Percentiles rank a stretch among this genome's conserved stretches.
Evolutionary conservation across 2,329 filamentous ascomycete species (phyloP).

Genomic region (Aspergillus sp.): DNA sequence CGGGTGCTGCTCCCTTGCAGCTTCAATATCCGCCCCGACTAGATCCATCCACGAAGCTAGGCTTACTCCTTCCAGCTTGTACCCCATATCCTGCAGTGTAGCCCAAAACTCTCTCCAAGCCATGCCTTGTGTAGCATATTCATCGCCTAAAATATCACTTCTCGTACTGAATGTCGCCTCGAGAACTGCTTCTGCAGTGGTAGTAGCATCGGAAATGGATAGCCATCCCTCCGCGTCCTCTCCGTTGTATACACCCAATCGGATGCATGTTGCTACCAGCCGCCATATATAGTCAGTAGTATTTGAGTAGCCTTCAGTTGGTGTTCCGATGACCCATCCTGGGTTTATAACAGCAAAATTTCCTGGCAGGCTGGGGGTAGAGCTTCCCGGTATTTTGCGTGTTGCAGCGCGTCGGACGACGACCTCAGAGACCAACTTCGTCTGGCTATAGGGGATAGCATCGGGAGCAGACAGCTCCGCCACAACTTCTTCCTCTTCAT

Average conservation of each 20-base stretch:
- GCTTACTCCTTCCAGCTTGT: too few relatives aligned
- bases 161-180: too few relatives aligned
- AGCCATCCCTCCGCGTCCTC: not conserved
- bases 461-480: slow-evolving; percentile 3
- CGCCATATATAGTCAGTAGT: slow-evolving; percentile 21
- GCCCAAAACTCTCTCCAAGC: too few relatives aligned
- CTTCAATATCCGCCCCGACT: too few relatives aligned
- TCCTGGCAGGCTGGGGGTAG: not conserved
- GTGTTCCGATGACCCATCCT: slow-evolving; percentile 17
- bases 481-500: not conserved
- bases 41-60: too few relatives aligned
- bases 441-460: slow-evolving; percentile 14
- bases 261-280: not conserved
- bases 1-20: too few relatives aligned
- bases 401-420: not conserved
- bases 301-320: slow-evolving; percentile 18
- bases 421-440: slow-evolving; percentile 15
- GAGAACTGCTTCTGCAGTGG: too few relatives aligned
- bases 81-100: too few relatives aligned
- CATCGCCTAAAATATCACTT: too few relatives aligned
- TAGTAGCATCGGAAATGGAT: not conserved
- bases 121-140: too few relatives aligned
- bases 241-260: not conserved
- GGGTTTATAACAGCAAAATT: slow-evolving; percentile 20
- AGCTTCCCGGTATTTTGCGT: not conserved